Percentiles rank a stretch among this genome's conserved stretches.
Evolutionary conservation across 495 filamentous ascomycete genomes (phyloP).

Genomic region (Aspergillus mulundensis): DNA sequence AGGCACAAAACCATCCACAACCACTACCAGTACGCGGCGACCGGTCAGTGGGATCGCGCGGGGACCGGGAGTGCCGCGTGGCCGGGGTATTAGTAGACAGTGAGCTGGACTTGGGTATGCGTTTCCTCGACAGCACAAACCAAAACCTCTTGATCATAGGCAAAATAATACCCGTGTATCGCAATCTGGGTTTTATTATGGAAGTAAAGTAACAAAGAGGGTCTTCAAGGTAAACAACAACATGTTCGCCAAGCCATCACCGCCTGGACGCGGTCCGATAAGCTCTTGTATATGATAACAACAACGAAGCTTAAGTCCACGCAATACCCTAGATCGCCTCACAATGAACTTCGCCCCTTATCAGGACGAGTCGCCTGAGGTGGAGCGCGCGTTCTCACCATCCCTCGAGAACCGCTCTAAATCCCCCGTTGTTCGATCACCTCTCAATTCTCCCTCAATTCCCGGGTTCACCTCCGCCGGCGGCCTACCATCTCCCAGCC

Average conservation of each 20-base stretch:
- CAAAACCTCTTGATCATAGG: slow-evolving; percentile 2
- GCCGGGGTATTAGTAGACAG: slow-evolving; percentile 27
- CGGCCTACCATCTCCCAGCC: slow-evolving; percentile 38
- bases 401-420: slow-evolving; percentile 48
- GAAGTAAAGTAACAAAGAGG: background rate
- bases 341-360: slow-evolving; percentile 94
- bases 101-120: slow-evolving; percentile 11
- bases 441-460: slow-evolving; percentile 24
- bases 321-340: slow-evolving; percentile 8
- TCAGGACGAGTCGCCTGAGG: slow-evolving; percentile 81
- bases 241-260: slow-evolving; percentile 16
- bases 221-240: background rate
- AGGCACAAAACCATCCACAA: slow-evolving; percentile 24
- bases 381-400: slow-evolving; percentile 67
- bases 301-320: background rate
- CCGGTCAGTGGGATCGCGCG: slow-evolving; percentile 49
- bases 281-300: slow-evolving; percentile 17
- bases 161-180: slow-evolving; percentile 26
- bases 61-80: slow-evolving; percentile 40
- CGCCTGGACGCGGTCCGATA: slow-evolving; percentile 21
- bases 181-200: background rate
- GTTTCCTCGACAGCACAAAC: background rate
- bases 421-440: slow-evolving; percentile 46
- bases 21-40: slow-evolving; percentile 42
- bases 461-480: slow-evolving; percentile 31